phyloP scores from a whole-genome alignment of 2,329 filamentous ascomycete genomes.

The Botrytis galanthina region DNA sequence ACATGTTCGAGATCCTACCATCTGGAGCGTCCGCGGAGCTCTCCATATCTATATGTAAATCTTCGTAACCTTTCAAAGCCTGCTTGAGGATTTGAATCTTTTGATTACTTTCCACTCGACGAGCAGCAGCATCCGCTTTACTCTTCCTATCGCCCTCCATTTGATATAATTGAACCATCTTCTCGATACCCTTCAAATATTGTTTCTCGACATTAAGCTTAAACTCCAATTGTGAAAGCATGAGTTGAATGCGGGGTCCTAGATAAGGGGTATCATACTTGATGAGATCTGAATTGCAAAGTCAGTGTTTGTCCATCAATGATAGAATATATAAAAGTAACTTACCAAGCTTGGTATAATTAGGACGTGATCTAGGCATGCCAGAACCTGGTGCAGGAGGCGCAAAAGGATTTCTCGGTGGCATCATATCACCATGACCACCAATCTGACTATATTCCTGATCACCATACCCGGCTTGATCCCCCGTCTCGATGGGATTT shows the following conservation, averaged over 20 bases:
- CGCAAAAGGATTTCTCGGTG: constrained; percentile 74
- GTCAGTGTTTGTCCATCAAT: constrained; percentile 23
- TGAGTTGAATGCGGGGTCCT: constrained; percentile 95
- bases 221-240: constrained; percentile 98
- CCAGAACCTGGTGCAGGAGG: constrained; percentile 66
- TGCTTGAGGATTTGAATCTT: constrained; percentile 96
- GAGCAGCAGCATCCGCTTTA: constrained; percentile 84
- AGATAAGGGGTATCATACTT: constrained; percentile 97
- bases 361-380: constrained; percentile 73
- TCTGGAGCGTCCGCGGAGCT: constrained; percentile 69
- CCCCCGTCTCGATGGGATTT: constrained; percentile 46
- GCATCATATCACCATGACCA: constrained; percentile 72
- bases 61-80: constrained; percentile 93
- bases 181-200: constrained; percentile 97
- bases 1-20: constrained; percentile 53
- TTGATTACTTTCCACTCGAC: constrained; percentile 91
- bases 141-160: constrained; percentile 98
- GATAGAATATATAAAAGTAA: constrained; percentile 20
- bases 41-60: constrained; percentile 92
- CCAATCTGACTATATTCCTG: constrained; percentile 56
- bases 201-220: constrained; percentile 98
- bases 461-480: constrained; percentile 64
- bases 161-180: constrained; percentile 97
- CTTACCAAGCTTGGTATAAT: constrained; percentile 94
- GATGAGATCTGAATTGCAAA: constrained; percentile 72